These are phyloP conservation scores for Meira miltonrushii DNA, from an alignment of 1,284 basidiomycete genomes.

Conservation along the genomic window DNA sequence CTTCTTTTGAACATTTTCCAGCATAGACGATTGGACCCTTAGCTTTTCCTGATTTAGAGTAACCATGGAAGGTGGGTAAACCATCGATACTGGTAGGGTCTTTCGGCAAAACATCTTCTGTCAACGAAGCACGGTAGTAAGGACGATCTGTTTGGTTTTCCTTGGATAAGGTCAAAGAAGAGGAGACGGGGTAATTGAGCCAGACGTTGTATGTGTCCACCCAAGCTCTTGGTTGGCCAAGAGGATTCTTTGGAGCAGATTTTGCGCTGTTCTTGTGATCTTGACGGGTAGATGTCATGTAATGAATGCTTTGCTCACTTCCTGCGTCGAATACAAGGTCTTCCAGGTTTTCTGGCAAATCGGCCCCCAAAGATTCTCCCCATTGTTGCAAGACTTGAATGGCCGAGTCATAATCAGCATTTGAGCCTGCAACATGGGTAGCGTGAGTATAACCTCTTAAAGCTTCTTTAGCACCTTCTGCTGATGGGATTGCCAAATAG, in stretches of 20 bases:
- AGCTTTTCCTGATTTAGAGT: slow-evolving; percentile 50
- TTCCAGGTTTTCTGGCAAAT: slow-evolving; percentile 23
- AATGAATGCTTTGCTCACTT: slow-evolving; percentile 24
- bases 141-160: slow-evolving; percentile 52
- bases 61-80: slow-evolving; percentile 55
- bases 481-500: not conserved
- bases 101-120: slow-evolving; percentile 52
- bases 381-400: slow-evolving; percentile 36
- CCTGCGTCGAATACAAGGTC: slow-evolving; percentile 46
- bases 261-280: not conserved
- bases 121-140: slow-evolving; percentile 62
- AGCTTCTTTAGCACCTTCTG: slow-evolving; percentile 13
- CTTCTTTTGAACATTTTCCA: slow-evolving; percentile 72
- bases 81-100: slow-evolving; percentile 55
- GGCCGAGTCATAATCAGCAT: slow-evolving; percentile 32
- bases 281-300: slow-evolving; percentile 17
- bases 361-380: slow-evolving; percentile 35
- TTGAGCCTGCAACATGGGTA: slow-evolving; percentile 37
- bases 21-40: slow-evolving; percentile 71
- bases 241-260: not conserved
- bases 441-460: slow-evolving; percentile 36
- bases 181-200: slow-evolving; percentile 45
- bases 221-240: slow-evolving; percentile 31
- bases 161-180: slow-evolving; percentile 32
- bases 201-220: slow-evolving; percentile 49